Percentiles rank a stretch among this genome's conserved stretches.
Evolutionary conservation across 2,329 filamentous ascomycete genomes (phyloP).

Genomic region (Ophiocordyceps polyrhachis-furcata): DNA sequence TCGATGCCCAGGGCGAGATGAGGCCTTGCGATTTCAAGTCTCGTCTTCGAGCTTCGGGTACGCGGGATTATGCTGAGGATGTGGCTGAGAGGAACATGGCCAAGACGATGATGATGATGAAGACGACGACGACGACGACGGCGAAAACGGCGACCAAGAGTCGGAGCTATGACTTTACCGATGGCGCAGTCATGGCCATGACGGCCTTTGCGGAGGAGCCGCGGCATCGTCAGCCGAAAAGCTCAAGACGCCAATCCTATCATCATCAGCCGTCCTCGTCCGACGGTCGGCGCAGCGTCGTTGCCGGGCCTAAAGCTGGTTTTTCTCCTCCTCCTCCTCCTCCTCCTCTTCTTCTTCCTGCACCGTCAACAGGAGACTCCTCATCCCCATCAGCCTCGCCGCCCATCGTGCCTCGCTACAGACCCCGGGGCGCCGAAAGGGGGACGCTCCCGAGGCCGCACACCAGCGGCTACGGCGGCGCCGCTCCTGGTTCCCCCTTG

Average conservation of each 20-base stretch:
- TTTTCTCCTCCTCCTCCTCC: too few relatives aligned
- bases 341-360: too few relatives aligned
- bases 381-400: background rate
- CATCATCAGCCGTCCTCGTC: too few relatives aligned
- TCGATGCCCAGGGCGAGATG: slow-evolving; percentile 18
- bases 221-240: too few relatives aligned
- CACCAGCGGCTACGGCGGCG: background rate
- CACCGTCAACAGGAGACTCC: too few relatives aligned
- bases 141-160: slow-evolving; percentile 6
- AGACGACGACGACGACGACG: slow-evolving; percentile 3
- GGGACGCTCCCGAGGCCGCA: background rate
- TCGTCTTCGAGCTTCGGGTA: slow-evolving; percentile 26
- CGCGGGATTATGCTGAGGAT: slow-evolving; percentile 37
- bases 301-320: too few relatives aligned
- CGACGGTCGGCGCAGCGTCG: too few relatives aligned
- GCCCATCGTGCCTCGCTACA: background rate
- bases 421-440: background rate
- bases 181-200: slow-evolving; percentile 8
- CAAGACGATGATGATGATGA: background rate
- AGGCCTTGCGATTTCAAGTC: slow-evolving; percentile 24
- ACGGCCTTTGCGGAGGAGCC: background rate
- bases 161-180: too few relatives aligned
- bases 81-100: slow-evolving; percentile 37
- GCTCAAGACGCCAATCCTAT: too few relatives aligned
- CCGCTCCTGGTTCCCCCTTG: background rate